Base-by-base conservation (phyloP, 148 eudicot genomes). In the Camellia granthamiana region DNA sequence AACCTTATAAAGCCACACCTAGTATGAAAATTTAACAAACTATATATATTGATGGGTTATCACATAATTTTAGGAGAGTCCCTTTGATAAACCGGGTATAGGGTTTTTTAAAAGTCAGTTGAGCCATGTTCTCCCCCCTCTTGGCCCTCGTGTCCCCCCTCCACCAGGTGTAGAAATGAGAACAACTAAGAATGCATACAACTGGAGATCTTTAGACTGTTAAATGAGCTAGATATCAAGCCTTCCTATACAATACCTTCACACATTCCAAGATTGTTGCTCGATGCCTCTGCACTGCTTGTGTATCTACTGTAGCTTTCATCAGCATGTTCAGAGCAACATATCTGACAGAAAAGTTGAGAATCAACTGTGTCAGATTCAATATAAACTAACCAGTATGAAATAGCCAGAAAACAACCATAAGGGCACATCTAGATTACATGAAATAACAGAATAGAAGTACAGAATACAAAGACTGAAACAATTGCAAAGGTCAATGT, bases 221-320 rank as follows among this genome's bases (percentile, higher is more conserved):
- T 64, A 66, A 54, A 30, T 65, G 23, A 63, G 74, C 69, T 52
- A 62, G 67, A 46, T 69, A 77, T 54, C 13, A 49, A 49, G 79
- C 16, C 59, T n/a, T 2, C 12, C 19, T 52, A 5, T 61, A 75
- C 10, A 42, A 55, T 91, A 96, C 99, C 99, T 96, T 96, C 59
- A 96, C 99, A 87, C 99, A 96, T 86, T 96, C 99, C 85, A 96
- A 85, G 72, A 96, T 94, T 80, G 98, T 96, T 75, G 88, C 87
- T 69, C 99, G 89, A 83, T 96, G 99, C 85, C 99, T 90, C 88
- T 96, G 99, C 78, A 96, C 99, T 74, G 99, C 99, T 92, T 96
- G 99, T 81, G 91, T 71, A 81, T 96, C 99, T 64, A 96, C 92
- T 19, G 89, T 81, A 68, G 99, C 98, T 90, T 86, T 92, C 92